A percentile compares a stretch with the other conserved stretches of the same genome.
Evolutionary conservation across 768 basidiomycete genomes (phyloP).

Genomic region (Mycena maculata): DNA sequence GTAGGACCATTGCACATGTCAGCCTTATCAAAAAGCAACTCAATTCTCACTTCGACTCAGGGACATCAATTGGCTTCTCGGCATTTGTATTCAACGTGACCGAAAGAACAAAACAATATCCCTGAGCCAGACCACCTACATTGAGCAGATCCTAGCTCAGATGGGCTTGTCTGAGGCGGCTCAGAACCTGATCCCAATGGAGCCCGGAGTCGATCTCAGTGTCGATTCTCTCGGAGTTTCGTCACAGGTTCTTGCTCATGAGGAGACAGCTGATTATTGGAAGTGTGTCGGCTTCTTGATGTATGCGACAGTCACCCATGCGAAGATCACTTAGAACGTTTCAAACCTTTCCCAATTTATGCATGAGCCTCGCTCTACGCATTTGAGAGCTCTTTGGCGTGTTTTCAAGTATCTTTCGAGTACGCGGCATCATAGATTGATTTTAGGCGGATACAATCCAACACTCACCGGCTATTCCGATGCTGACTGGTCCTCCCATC

Average conservation of each 20-base stretch:
- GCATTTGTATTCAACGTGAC: conserved; percentile 39
- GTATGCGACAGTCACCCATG: not conserved
- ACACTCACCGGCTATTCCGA: conserved; percentile 1
- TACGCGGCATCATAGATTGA: not conserved
- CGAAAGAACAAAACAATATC: conserved; percentile 30
- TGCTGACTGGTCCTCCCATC: no score
- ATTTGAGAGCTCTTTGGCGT: not conserved
- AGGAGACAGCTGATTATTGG: not conserved
- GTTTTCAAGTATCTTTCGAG: not conserved
- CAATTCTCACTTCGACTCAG: conserved; percentile 25
- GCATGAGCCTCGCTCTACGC: not conserved
- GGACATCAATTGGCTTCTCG: conserved; percentile 42
- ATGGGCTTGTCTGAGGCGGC: no score
- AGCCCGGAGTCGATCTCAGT: no score
- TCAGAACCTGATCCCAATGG: no score
- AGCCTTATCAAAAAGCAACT: not conserved
- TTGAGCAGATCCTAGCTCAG: no score
- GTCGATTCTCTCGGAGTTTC: no score
- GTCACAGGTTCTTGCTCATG: not conserved
- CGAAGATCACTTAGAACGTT: not conserved
- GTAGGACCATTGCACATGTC: not conserved
- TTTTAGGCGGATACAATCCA: not conserved
- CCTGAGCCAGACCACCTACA: conserved; percentile 41
- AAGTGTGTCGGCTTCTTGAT: not conserved
- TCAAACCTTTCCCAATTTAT: not conserved